Conservation (phyloP, 1,139 yeast species). For the Pichia sp. region DNA sequence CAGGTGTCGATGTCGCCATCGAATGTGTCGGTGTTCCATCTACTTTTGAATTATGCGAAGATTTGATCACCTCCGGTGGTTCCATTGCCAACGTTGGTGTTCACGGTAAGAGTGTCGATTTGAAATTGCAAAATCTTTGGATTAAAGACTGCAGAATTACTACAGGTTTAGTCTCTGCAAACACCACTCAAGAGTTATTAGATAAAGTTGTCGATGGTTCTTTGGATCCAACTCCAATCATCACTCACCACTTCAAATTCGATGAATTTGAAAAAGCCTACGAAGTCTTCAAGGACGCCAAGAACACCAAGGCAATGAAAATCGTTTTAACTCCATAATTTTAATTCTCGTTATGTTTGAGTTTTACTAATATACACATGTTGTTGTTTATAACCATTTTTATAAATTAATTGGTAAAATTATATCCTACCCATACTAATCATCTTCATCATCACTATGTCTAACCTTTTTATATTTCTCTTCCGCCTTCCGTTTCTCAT, state of each 20-base stretch:
- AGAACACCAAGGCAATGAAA: conserved; percentile 45
- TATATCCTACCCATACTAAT: background rate
- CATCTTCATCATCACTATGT: background rate
- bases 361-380: background rate
- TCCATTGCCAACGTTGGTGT: conserved; percentile 48
- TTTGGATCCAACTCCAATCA: conserved; percentile 45
- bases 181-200: conserved; percentile 37
- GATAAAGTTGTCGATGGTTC: conserved; percentile 33
- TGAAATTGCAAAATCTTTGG: conserved; percentile 45
- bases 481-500: conserved; percentile 44
- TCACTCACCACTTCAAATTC: conserved; percentile 61
- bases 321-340: conserved; percentile 26
- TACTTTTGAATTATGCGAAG: conserved; percentile 45
- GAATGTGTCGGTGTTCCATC: conserved; percentile 49
- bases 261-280: conserved; percentile 61
- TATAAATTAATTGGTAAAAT: background rate
- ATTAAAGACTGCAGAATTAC: conserved; percentile 42
- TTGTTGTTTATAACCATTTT: background rate
- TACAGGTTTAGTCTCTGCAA: conserved; percentile 46
- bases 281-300: conserved; percentile 50
- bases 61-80: conserved; percentile 45
- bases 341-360: background rate
- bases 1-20: conserved; percentile 52
- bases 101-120: conserved; percentile 42
- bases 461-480: conserved; percentile 46